phyloP scores from a whole-genome alignment of 192 early-diverging fungal species.

The Umbelopsis sp. region DNA sequence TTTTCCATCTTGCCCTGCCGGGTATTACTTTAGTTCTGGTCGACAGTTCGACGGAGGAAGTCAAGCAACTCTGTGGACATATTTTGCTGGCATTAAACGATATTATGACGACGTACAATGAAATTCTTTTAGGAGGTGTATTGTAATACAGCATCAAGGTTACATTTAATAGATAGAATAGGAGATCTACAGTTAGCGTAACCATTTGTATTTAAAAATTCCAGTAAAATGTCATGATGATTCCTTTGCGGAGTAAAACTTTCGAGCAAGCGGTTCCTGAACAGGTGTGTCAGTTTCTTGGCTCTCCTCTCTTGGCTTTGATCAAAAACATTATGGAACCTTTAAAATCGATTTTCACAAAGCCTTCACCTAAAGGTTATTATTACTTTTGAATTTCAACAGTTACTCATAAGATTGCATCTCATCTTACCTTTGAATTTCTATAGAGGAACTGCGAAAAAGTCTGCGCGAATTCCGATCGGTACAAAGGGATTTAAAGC shows the following conservation, averaged over 20 bases:
- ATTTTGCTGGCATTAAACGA: slow-evolving; percentile 4
- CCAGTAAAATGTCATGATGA: no score
- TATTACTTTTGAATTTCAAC: no score
- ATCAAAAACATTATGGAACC: slow-evolving; percentile 11
- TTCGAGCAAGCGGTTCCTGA: slow-evolving; percentile 1
- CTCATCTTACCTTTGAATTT: not conserved
- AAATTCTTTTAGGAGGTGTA: not conserved
- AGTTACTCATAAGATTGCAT: not conserved
- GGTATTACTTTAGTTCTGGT: not conserved
- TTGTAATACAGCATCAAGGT: not conserved
- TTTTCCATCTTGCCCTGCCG: not conserved
- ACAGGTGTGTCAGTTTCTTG: not conserved
- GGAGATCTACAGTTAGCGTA: no score
- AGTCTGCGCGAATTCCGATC: slow-evolving; percentile 29
- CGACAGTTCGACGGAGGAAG: not conserved
- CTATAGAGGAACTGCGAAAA: slow-evolving; percentile 29
- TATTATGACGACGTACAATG: slow-evolving; percentile 2
- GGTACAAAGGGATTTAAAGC: slow-evolving; percentile 29
- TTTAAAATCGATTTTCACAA: slow-evolving; percentile 7
- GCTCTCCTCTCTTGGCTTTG: not conserved
- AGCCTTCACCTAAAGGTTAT: slow-evolving; percentile 25
- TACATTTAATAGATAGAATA: no score
- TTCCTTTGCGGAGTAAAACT: not conserved
- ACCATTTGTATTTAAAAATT: no score
- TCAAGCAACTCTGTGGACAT: not conserved